phyloP scores from a whole-genome alignment of 257 asterid species.

The Capsicum rhomboideum region DNA sequence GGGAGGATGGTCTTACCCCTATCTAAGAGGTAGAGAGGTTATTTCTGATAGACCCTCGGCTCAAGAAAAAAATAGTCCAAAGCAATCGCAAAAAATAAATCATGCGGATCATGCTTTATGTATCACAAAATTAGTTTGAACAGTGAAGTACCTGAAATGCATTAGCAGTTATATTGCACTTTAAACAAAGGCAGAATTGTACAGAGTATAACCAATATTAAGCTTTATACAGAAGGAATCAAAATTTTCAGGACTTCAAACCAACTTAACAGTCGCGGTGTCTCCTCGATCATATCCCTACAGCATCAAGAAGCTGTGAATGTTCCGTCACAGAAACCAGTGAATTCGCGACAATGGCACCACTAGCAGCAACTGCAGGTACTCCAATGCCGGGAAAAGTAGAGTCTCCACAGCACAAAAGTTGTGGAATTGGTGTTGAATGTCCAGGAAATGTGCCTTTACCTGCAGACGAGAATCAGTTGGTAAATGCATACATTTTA shows the following conservation, averaged over 20 bases:
- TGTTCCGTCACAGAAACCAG: slow-evolving; percentile 86
- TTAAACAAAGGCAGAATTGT: neutral
- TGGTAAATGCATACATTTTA: too few relatives aligned
- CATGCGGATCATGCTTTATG: too few relatives aligned
- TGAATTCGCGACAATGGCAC: slow-evolving; percentile 92
- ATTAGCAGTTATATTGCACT: neutral
- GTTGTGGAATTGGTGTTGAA: slow-evolving; percentile 63
- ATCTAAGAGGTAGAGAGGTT: too few relatives aligned
- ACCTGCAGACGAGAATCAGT: slow-evolving; percentile 16
- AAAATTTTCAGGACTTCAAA: neutral
- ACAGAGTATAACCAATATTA: neutral
- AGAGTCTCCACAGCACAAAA: slow-evolving; percentile 91
- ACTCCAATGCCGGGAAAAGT: slow-evolving; percentile 97
- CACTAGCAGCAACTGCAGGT: slow-evolving; percentile 99
- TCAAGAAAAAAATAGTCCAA: too few relatives aligned
- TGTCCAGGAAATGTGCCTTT: slow-evolving; percentile 75
- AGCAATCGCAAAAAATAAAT: too few relatives aligned
- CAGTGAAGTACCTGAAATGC: neutral
- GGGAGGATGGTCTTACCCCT: too few relatives aligned
- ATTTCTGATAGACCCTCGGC: too few relatives aligned
- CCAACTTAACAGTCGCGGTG: neutral
- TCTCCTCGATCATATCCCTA: slow-evolving; percentile 38
- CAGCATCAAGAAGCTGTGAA: slow-evolving; percentile 82
- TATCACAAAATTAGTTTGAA: too few relatives aligned
- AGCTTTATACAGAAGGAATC: neutral